Base-by-base conservation (phyloP, 805 yeast species). In the Starmerella khaoyaiensis region DNA sequence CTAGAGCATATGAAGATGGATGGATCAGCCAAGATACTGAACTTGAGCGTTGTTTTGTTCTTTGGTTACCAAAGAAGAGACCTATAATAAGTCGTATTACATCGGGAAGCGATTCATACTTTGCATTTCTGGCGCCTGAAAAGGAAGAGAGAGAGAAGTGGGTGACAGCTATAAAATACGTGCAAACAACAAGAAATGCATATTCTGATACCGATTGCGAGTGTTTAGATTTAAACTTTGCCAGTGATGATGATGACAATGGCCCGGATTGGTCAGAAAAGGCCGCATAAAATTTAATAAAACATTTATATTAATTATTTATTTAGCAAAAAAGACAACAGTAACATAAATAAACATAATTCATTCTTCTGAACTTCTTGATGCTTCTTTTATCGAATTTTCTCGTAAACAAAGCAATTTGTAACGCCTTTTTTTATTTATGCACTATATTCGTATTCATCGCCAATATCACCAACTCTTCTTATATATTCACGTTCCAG, bases 401-500 rank as follows among this genome's bases (percentile, higher is more conserved):
- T 11, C n/a, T 16, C n/a, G 7, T 24, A 7, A 15, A 29, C n/a
- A 7, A 29, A 8, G 8, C 24, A 11, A 11, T 14, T 18, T 18
- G 16, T 27, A 8, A 18, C 18, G 31, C 33, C 5, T 6, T 32
- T 46, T n/a, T n/a, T n/a, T n/a, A n/a, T n/a, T n/a, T n/a, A 84
- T 26, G 95, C 93, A 46, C 86, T 61, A 55, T 87, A 87, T 52
- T 78, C 79, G 53, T 83, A 84, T 22, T 76, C 79, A 52, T 83
- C 83, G 19, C 76, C 68, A 49, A 74, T 75, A 37, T 76, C 77
- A 32, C 69, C 75, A 29, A 74, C 80, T 56, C 98, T 74, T 50
- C 75, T 75, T 44, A 87, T 60, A 56, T 82, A 87, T 51, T 82
- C 93, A 57, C 76, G 76, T 45, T 86, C 95, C 34, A 87, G 79